phyloP scores from a whole-genome alignment of 495 filamentous ascomycete genomes.

The Pseudotulostoma volvatum region DNA sequence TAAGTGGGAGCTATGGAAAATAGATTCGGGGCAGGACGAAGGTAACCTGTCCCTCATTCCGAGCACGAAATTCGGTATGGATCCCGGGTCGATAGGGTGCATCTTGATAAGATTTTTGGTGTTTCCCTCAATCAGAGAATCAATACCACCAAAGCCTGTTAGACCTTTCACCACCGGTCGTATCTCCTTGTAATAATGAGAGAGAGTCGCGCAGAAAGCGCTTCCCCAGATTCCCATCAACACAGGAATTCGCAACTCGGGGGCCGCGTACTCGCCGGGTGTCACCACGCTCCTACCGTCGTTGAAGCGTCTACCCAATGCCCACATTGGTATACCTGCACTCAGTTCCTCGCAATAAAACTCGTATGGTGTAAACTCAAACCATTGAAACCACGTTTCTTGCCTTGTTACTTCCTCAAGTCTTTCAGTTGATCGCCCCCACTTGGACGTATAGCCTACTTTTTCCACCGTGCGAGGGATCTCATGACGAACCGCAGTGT shows the following conservation, averaged over 20 bases:
- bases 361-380: slow-evolving; percentile 90
- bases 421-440: slow-evolving; percentile 27
- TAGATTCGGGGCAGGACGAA: slow-evolving; percentile 52
- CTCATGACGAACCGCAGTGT: slow-evolving; percentile 87
- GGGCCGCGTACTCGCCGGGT: slow-evolving; percentile 43
- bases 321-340: slow-evolving; percentile 91
- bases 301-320: slow-evolving; percentile 67
- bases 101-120: slow-evolving; percentile 72
- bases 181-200: slow-evolving; percentile 90
- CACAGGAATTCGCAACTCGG: slow-evolving; percentile 64
- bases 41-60: slow-evolving; percentile 65
- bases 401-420: slow-evolving; percentile 46
- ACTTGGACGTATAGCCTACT: slow-evolving; percentile 7
- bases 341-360: slow-evolving; percentile 85
- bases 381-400: slow-evolving; percentile 96
- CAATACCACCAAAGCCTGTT: slow-evolving; percentile 58
- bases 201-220: slow-evolving; percentile 87
- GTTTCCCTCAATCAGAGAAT: slow-evolving; percentile 68
- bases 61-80: slow-evolving; percentile 71
- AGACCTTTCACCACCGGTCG: slow-evolving; percentile 59
- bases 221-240: slow-evolving; percentile 88
- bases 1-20: slow-evolving; percentile 51
- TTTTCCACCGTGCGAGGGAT: slow-evolving; percentile 49
- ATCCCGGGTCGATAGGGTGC: slow-evolving; percentile 80
- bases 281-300: slow-evolving; percentile 37